Base-by-base conservation (phyloP, 768 basidiomycete genomes). In the Panaeolus cyanescens region DNA sequence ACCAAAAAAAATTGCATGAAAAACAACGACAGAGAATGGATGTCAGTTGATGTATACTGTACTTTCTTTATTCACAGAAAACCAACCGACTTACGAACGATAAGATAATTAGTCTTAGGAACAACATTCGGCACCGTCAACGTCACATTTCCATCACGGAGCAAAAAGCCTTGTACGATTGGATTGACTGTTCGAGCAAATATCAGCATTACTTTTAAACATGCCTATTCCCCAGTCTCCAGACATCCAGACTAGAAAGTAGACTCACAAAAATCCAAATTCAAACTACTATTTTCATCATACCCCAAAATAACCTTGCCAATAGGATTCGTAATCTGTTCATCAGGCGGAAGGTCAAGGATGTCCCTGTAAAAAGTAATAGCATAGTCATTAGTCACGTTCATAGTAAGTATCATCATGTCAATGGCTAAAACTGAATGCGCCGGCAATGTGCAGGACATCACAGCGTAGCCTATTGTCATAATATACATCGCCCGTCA, bases 71-170 rank as follows among this genome's bases (percentile, higher is more conserved):
- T n/a, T n/a, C n/a, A n/a, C n/a, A n/a, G n/a, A n/a, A n/a, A n/a
- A n/a, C n/a, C 25, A 25, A 30, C 4, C 32, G n/a, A 84, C 89
- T 78, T 68, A 90, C 90, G 67, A 61, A 83, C 87, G 68, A 92
- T 73, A 58, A 86, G 80, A 64, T 89, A 92, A 71, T 85, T 75
- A 37, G 73, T 62, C 32, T 80, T 68, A 9, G 75, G 67, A 3
- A 69, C 39, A 4, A 87, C 80, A 6, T 72, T 20, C 0, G 90
- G 90, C 20, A 91, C 85, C 0, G 71, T 79, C 59, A 91, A 66
- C 13, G 76, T 32, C 8, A 83, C 82, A 17, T 71, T 65, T 20
- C 88, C 89, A 17, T 73, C 71, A 15, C 71, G 74, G 54, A 92
- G 75, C 32, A 80, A 77, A 72, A 92, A 84, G 30, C 76, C 73